A percentile compares a stretch with the other conserved stretches of the same genome.
These are phyloP conservation scores for Trebouxia gelatinosa DNA, from an alignment of 163 green algal genomes.

Conservation along the genomic window DNA sequence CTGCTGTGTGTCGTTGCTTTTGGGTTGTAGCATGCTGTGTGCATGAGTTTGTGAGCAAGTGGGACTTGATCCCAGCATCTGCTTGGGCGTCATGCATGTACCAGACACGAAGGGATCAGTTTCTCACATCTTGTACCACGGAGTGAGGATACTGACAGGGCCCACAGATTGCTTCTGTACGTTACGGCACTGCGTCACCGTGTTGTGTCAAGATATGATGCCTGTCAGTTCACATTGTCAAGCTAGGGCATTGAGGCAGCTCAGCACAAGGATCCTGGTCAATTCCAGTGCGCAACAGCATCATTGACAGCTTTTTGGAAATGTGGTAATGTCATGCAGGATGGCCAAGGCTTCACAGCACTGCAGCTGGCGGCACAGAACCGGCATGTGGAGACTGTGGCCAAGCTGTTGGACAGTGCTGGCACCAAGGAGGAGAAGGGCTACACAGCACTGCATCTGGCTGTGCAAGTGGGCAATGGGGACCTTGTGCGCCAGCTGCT, in stretches of 20 bases:
- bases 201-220: not conserved
- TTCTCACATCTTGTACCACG: no score
- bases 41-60: not conserved
- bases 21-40: no score
- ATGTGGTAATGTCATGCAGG: conserved; percentile 8
- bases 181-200: no score
- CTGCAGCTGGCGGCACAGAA: conserved; percentile 52
- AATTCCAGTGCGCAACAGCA: not conserved
- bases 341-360: conserved; percentile 45
- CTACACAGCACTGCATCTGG: conserved; percentile 57
- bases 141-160: no score
- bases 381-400: conserved; percentile 51
- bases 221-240: not conserved
- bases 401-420: conserved; percentile 46
- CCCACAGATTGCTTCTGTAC: no score
- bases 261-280: not conserved
- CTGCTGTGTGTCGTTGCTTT: no score
- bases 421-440: conserved; percentile 34
- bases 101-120: not conserved
- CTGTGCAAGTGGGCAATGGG: conserved; percentile 35
- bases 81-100: not conserved
- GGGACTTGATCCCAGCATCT: not conserved
- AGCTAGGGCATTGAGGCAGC: not conserved
- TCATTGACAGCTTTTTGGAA: not conserved
- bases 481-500: conserved; percentile 47